Conservation (phyloP, 495 filamentous ascomycete genomes). For the Tuber borchii region DNA sequence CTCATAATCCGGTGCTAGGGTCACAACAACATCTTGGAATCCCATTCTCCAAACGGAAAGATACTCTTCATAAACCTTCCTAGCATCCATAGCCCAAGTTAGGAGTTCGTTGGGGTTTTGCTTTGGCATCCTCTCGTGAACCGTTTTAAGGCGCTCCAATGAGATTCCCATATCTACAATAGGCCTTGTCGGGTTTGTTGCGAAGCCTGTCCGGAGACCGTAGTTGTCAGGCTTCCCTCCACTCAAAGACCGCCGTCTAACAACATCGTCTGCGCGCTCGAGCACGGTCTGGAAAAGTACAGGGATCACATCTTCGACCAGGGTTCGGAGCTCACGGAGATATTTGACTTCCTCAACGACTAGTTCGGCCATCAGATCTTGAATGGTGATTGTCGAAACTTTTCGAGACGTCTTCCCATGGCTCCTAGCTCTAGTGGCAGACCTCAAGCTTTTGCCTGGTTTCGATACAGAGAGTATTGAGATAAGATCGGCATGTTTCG, state of each 20-base stretch:
- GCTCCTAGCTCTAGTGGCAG: constrained; percentile 53
- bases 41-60: constrained; percentile 85
- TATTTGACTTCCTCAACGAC: constrained; percentile 81
- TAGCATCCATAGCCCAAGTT: constrained; percentile 69
- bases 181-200: constrained; percentile 63
- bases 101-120: constrained; percentile 62
- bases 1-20: constrained; percentile 60
- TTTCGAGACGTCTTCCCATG: constrained; percentile 54
- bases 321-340: constrained; percentile 80
- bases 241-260: constrained; percentile 46
- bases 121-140: constrained; percentile 72
- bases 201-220: constrained; percentile 34
- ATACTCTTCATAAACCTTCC: constrained; percentile 78
- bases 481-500: constrained; percentile 87
- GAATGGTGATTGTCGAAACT: constrained; percentile 58
- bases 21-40: constrained; percentile 92
- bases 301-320: constrained; percentile 94
- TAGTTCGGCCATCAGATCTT: constrained; percentile 73
- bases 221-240: constrained; percentile 48
- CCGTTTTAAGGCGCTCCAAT: constrained; percentile 71
- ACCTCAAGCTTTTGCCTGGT: constrained; percentile 61
- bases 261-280: constrained; percentile 53
- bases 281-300: constrained; percentile 81
- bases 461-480: constrained; percentile 77
- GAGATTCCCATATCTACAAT: constrained; percentile 93